phyloP scores from a whole-genome alignment of 306 rosid species.

The Rosa multiflora region DNA sequence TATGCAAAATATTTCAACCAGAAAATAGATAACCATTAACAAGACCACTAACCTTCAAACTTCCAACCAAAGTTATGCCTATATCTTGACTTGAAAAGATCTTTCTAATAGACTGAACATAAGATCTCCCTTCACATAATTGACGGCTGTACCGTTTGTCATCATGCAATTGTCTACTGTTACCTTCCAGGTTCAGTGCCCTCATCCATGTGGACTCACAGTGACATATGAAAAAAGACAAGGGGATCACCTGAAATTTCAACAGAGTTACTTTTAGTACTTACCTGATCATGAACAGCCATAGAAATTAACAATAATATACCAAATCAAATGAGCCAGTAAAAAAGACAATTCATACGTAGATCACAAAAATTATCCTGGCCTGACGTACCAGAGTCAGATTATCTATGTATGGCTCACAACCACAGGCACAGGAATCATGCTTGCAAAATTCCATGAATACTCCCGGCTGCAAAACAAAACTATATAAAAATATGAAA shows the following conservation, averaged over 20 bases:
- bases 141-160: constrained; percentile 37
- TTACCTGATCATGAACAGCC: background rate
- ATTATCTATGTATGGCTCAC: constrained; percentile 45
- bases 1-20: constrained; percentile 6
- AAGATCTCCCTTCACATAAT: constrained; percentile 44
- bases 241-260: constrained; percentile 61
- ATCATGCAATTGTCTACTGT: constrained; percentile 26
- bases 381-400: constrained; percentile 57
- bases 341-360: constrained; percentile 10
- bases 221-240: constrained; percentile 43
- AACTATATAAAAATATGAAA: constrained; percentile 20
- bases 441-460: constrained; percentile 61
- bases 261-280: background rate
- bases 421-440: constrained; percentile 46
- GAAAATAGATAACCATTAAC: constrained; percentile 13
- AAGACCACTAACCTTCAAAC: constrained; percentile 56
- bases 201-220: constrained; percentile 48
- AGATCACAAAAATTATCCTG: constrained; percentile 1
- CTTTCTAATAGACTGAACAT: constrained; percentile 48
- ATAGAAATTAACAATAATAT: background rate
- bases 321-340: constrained; percentile 8
- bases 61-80: constrained; percentile 67
- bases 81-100: constrained; percentile 57
- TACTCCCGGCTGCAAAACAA: constrained; percentile 60
- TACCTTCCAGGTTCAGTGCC: constrained; percentile 34